phyloP scores from a whole-genome alignment of 345 rosid genomes.

The Reutealis trisperma region DNA sequence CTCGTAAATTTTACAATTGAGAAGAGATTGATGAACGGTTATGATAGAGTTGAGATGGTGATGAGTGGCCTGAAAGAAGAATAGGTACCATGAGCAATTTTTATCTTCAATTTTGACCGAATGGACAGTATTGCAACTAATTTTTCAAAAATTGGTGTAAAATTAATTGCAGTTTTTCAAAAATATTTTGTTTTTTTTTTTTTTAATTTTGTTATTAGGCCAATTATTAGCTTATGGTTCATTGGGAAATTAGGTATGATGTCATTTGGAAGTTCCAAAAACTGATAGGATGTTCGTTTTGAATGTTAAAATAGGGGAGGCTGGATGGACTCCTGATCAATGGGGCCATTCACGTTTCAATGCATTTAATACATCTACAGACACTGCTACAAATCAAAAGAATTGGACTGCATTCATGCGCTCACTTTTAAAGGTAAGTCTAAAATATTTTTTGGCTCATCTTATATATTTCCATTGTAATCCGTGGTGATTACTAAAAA shows the following conservation, averaged over 20 bases:
- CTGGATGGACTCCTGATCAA: conserved; percentile 99
- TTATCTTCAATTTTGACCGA: no score
- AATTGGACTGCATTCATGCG: conserved; percentile 80
- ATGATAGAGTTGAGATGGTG: no score
- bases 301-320: conserved; percentile 62
- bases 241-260: neutral
- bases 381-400: conserved; percentile 65
- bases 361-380: conserved; percentile 52
- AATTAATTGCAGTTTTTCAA: no score
- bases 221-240: neutral
- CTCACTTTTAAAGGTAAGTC: conserved; percentile 79
- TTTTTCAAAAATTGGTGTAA: no score
- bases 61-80: no score
- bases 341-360: conserved; percentile 90
- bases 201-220: no score
- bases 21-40: no score
- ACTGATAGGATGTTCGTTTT: conserved; percentile 9
- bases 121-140: no score
- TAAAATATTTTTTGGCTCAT: conserved; percentile 1
- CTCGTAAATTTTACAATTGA: no score
- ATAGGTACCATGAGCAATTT: no score
- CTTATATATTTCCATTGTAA: conserved; percentile 2
- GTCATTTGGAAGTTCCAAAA: conserved; percentile 13
- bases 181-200: no score
- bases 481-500: neutral